Base-by-base conservation (phyloP, 2,329 filamentous ascomycete genomes). In the Penicillium vulpinum region DNA sequence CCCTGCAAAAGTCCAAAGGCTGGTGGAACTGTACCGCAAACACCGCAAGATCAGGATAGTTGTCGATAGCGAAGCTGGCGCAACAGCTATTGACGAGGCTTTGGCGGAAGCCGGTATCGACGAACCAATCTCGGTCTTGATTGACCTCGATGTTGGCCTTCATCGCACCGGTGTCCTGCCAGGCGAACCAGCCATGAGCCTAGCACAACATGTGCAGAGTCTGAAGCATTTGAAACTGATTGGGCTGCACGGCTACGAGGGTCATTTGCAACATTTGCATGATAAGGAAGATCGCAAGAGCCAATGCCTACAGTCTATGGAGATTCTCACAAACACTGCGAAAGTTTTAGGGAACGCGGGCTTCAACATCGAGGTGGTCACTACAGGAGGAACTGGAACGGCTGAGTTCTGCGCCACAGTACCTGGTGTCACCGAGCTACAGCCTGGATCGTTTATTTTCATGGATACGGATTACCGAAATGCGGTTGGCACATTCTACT, bases 381-480 rank as follows among this genome's bases (percentile, higher is more conserved):
- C 81, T 0, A 81, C 78, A 0, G 81, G 80, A 1, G 81, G 81
- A 0, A 83, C 81, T 0, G 81, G 81, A 8, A 83, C 81, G 1
- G 79, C 76, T 2, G 81, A 83, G 58, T 83, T 84, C 61, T 83
- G 81, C 53, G 80, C 76, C 2, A 75, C 70, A 0, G 79, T 81
- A 0, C 75, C 77, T 0, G 81, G 81, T 0, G 74, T 84, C 0
- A 84, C 81, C 1, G 81, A 84, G 61, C 70, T 84, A 2, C 81
- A 84, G 62, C 81, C 81, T 0, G 81, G 81, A 0, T 81, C 78
- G 0, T 84, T 84, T 57, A 76, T 84, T 54, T 83, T 84, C 64
- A 84, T 84, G 81, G 81, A 84, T 55, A 81, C 81, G 2, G 81
- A 84, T 62, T 84, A 84, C 61, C 76, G 80, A 3, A 80, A 81